Evolutionary conservation across 352 stramenopile species (phyloP), one percentile per base, ranked within the genome.

Genomic region (Phytophthora pisi): DNA sequence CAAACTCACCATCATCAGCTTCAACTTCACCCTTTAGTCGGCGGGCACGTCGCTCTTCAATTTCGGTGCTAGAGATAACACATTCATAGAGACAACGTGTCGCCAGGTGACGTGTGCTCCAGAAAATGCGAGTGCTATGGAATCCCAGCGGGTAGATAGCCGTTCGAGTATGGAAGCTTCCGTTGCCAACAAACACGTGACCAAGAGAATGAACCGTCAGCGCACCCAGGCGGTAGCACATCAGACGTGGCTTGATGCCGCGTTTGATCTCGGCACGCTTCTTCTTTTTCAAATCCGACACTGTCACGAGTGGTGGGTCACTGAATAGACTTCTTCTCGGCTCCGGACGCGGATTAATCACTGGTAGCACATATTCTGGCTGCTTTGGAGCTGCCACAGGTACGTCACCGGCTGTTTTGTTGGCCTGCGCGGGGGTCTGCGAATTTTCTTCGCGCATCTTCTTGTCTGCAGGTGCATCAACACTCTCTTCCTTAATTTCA

Each of bases 51-150:
- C 75, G 83, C 10, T 79, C 82, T 60, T 89, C 95, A 51, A 85
- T 82, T 65, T 87, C 88, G 6, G 72, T 86, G 53, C 80, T 96
- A 18, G 90, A 88, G 46, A 98, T 84, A 10, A 95, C 84, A 57
- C 96, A 94, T 46, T 98, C 85, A 66, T 98, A 98, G 30, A 98
- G 65, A 54, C 90, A 98, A 2, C 95, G 80, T 5, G 51, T 78
- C 1, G 69, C 78, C 7, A 93, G 43, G 8, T 64, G 40, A 4
- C 69, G 70, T 0, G 82, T 82, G 16, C 91, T 98, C 95, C 95
- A 98, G 63, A 97, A 98, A 49, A 98, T 98, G 23, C 96, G 81
- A 7, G 92, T 97, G 31, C 93, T 96, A 11, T 90, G 85, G 63
- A 91, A 98, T 0, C 94, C 93, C 9, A 93, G 47, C 7, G 96